Percentiles rank a stretch among this genome's conserved stretches.
phyloP scores from a whole-genome alignment of 768 basidiomycete species.

The Tylopilus rubrobrunneus region DNA sequence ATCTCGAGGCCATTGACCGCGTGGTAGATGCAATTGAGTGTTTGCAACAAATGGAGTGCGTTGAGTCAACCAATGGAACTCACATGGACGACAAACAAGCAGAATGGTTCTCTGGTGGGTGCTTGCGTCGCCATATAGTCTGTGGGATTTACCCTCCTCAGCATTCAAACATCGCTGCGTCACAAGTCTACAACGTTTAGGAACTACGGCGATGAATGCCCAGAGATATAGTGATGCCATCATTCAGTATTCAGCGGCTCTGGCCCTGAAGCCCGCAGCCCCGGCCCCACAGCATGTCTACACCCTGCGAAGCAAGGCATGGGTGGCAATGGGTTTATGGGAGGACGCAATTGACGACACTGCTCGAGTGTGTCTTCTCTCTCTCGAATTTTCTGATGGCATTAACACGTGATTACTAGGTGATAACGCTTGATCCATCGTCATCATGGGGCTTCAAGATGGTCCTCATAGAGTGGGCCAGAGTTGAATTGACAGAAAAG shows the following conservation, averaged over 20 bases:
- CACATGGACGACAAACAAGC: background rate
- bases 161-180: background rate
- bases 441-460: background rate
- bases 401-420: background rate
- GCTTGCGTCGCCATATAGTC: too few relatives aligned
- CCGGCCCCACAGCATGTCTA: background rate
- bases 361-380: background rate
- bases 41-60: background rate
- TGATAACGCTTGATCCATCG: background rate
- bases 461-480: background rate
- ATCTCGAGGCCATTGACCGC: background rate
- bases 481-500: background rate
- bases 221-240: background rate
- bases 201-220: background rate
- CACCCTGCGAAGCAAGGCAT: background rate
- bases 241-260: background rate
- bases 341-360: background rate
- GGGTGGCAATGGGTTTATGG: background rate
- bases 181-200: background rate
- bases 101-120: background rate
- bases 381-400: background rate
- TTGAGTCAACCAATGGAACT: background rate
- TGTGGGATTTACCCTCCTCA: background rate
- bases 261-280: background rate
- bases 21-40: background rate